Conservation (phyloP, 2,329 filamentous ascomycete species). For the Aspergillaceae sp. region DNA sequence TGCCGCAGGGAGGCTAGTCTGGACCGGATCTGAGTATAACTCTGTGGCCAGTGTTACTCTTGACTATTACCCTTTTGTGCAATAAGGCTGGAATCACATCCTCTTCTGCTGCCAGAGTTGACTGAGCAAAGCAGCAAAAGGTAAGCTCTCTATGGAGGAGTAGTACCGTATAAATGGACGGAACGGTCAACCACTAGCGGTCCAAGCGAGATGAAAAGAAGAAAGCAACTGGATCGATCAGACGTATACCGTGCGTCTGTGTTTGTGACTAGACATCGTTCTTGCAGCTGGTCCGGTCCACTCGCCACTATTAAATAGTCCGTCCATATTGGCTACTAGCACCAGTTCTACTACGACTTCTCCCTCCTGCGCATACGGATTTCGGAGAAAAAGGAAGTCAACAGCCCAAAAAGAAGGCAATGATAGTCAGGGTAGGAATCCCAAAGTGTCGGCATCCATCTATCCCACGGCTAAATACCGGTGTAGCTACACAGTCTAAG, state of each 20-base stretch:
- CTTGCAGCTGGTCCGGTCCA: background rate
- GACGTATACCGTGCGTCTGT: background rate
- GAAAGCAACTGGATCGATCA: background rate
- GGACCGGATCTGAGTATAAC: too few relatives aligned
- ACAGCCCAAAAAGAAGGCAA: background rate
- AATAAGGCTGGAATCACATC: background rate
- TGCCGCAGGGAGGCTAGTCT: background rate
- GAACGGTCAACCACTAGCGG: background rate
- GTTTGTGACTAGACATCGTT: background rate
- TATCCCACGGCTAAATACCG: background rate
- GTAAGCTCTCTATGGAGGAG: background rate
- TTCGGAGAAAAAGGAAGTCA: background rate
- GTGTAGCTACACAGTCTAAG: background rate
- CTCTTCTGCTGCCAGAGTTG: background rate
- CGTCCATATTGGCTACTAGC: too few relatives aligned
- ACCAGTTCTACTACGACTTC: too few relatives aligned
- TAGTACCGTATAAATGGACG: background rate
- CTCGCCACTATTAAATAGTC: background rate
- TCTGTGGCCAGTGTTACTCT: too few relatives aligned
- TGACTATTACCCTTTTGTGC: too few relatives aligned
- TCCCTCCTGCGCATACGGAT: background rate
- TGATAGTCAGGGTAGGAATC: background rate
- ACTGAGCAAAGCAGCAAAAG: background rate
- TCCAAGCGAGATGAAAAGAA: background rate
- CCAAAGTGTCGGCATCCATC: background rate